Evolutionary conservation across 2,329 filamentous ascomycete genomes (phyloP).

Genomic region (Ophidiomyces ophidiicola): DNA sequence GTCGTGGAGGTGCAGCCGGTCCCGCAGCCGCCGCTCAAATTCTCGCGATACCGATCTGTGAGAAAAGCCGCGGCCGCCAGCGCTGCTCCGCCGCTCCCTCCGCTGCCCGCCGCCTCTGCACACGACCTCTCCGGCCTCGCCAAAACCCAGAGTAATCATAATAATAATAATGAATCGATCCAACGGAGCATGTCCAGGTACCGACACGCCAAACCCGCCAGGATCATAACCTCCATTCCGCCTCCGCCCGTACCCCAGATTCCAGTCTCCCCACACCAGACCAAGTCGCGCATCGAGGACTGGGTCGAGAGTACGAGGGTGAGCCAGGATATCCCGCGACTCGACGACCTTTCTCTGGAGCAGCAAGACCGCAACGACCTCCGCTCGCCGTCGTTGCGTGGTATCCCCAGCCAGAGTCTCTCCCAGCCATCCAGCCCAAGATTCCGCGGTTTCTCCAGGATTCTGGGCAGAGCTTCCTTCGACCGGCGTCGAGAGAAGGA

Average conservation of each 20-base stretch:
- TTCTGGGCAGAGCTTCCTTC: constrained; percentile 3
- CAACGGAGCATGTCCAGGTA: constrained; percentile 31
- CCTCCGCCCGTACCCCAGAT: constrained; percentile 9
- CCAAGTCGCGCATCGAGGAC: constrained; percentile 2
- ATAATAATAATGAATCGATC: constrained; percentile 22
- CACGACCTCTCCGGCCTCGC: constrained; percentile 1
- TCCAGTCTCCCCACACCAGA: background rate
- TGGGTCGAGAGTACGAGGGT: constrained; percentile 3
- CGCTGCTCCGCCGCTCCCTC: constrained; percentile 13
- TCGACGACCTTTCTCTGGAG: background rate
- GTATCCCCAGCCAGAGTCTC: background rate
- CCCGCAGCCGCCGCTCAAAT: constrained; percentile 31
- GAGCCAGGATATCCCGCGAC: background rate
- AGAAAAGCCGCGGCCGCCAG: constrained; percentile 35
- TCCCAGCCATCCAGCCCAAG: constrained; percentile 9
- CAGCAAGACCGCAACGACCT: background rate
- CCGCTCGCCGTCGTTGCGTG: background rate
- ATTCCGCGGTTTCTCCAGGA: constrained; percentile 4
- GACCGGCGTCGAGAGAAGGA: constrained; percentile 3
- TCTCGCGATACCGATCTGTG: constrained; percentile 49
- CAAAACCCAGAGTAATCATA: constrained; percentile 17
- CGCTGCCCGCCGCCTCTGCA: constrained; percentile 2
- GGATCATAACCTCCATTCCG: constrained; percentile 11
- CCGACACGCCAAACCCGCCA: constrained; percentile 20
- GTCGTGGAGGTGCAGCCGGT: constrained; percentile 3